Evolutionary conservation across 1,284 basidiomycete genomes (phyloP), one percentile per base, ranked within the genome.

Genomic region (Calocybe gambosa): DNA sequence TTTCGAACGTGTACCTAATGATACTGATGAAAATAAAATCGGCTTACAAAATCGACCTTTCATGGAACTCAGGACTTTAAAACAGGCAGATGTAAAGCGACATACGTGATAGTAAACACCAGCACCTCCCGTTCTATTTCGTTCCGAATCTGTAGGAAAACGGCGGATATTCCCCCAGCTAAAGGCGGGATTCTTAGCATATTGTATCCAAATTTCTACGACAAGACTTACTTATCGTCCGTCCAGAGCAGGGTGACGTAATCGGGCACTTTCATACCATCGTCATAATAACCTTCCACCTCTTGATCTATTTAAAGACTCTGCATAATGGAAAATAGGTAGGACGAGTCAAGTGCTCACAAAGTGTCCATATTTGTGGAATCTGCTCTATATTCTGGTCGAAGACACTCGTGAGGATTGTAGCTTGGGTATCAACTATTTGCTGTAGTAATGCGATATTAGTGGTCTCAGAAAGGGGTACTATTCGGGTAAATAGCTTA

Each of bases 71-170:
- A 31, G 6, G 35, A 37, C 7, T 3, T 37, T n/a, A 12, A 37
- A 13, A 19, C 3, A 37, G 4, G 8, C 10, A 13, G 8, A 19
- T 7, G 8, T 18, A 7, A 37, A 37, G 29, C 4, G 4, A 60
- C 73, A 51, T 52, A 78, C 78, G 55, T 84, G 82, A 58, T 83
- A 85, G 58, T 85, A 85, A 1, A 85, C 75, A 35, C 80, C 82
- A 21, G 80, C 78, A 28, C 81, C 82, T 28, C 82, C 84, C 0
- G 73, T 70, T 39, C 80, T 65, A 52, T 77, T 75, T 3, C 73
- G 68, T 55, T 82, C 78, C 39, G 64, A 64, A 7, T 62, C 55
- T 2, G 73, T 59, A 0, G 82, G 80, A 54, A 73, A 75, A 9
- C 80, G 76, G 18, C 75, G 74, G 39, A 82, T 68, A 52, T 81